Conservation (phyloP, 768 basidiomycete species). For the Glaciozyma antarctica region DNA sequence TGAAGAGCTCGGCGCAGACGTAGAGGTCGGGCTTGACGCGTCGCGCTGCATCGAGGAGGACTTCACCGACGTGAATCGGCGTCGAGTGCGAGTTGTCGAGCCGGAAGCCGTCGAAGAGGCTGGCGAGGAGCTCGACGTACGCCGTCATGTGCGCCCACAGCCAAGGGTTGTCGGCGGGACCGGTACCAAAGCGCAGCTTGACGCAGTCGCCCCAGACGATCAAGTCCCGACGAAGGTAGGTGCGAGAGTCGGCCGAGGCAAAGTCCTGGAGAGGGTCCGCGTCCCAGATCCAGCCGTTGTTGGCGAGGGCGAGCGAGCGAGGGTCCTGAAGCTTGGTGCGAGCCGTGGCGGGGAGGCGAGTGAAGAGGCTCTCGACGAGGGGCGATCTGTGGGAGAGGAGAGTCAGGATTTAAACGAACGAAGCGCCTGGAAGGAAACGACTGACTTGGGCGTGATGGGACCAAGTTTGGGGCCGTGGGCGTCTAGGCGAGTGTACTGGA, state of each 20-base stretch:
- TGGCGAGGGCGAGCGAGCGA: slow-evolving; percentile 67
- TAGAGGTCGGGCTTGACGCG: slow-evolving; percentile 86
- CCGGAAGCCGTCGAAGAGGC: slow-evolving; percentile 85
- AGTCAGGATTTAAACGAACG: slow-evolving; percentile 4
- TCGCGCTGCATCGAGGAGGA: slow-evolving; percentile 82
- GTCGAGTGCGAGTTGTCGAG: slow-evolving; percentile 99
- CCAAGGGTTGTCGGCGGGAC: slow-evolving; percentile 77
- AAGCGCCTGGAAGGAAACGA: not conserved
- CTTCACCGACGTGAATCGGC: slow-evolving; percentile 89
- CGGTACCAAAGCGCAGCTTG: slow-evolving; percentile 84
- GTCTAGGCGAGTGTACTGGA: slow-evolving; percentile 74
- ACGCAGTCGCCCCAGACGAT: slow-evolving; percentile 98
- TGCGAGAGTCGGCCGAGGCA: slow-evolving; percentile 80
- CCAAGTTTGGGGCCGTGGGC: slow-evolving; percentile 73
- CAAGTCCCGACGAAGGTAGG: slow-evolving; percentile 88
- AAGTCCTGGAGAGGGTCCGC: slow-evolving; percentile 92
- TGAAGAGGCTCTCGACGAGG: slow-evolving; percentile 86
- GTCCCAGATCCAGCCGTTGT: slow-evolving; percentile 99
- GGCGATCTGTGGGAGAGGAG: slow-evolving; percentile 51
- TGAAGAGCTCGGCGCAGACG: slow-evolving; percentile 93
- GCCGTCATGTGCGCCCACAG: slow-evolving; percentile 82
- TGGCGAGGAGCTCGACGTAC: slow-evolving; percentile 72
- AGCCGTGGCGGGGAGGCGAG: slow-evolving; percentile 53
- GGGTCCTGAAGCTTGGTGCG: slow-evolving; percentile 46
- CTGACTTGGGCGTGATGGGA: slow-evolving; percentile 60